Evolutionary conservation across 208 protist species (phyloP).

Genomic region (Crithidia fasciculata): DNA sequence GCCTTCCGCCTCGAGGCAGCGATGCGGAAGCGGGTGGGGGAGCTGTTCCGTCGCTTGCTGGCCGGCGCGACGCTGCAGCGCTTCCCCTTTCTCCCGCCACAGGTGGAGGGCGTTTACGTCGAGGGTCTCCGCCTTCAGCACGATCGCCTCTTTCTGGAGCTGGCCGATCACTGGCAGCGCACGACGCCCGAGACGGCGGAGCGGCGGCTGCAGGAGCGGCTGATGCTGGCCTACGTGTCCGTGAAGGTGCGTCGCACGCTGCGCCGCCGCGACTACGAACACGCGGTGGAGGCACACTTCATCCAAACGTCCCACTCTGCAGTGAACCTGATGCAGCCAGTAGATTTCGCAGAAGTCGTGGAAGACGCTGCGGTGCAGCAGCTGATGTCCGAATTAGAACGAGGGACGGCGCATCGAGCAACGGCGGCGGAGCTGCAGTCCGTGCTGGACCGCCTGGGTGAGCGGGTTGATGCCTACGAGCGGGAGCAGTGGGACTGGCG

Average conservation of each 20-base stretch:
- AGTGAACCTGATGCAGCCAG: slow-evolving; percentile 61
- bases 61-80: slow-evolving; percentile 47
- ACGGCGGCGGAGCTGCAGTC: slow-evolving; percentile 18
- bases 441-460: slow-evolving; percentile 23
- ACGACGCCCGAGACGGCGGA: slow-evolving; percentile 4
- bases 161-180: slow-evolving; percentile 28
- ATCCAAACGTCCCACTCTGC: slow-evolving; percentile 30
- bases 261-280: slow-evolving; percentile 42
- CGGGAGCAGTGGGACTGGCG: slow-evolving; percentile 49
- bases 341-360: slow-evolving; percentile 60
- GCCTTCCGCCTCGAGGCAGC: slow-evolving; percentile 44
- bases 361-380: slow-evolving; percentile 52
- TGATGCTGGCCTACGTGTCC: slow-evolving; percentile 44
- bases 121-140: slow-evolving; percentile 55
- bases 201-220: slow-evolving; percentile 35
- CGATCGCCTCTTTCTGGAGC: slow-evolving; percentile 50
- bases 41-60: slow-evolving; percentile 59
- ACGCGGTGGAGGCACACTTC: slow-evolving; percentile 43
- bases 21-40: slow-evolving; percentile 61
- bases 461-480: slow-evolving; percentile 42
- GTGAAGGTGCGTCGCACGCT: slow-evolving; percentile 39
- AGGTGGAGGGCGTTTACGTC: slow-evolving; percentile 50
- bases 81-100: slow-evolving; percentile 65
- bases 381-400: slow-evolving; percentile 33
- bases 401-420: slow-evolving; percentile 26